Evolutionary conservation across 371 early-diverging fungal species (phyloP), one percentile per base, ranked within the genome.

Genomic region (Syncephalis plumigaleata): DNA sequence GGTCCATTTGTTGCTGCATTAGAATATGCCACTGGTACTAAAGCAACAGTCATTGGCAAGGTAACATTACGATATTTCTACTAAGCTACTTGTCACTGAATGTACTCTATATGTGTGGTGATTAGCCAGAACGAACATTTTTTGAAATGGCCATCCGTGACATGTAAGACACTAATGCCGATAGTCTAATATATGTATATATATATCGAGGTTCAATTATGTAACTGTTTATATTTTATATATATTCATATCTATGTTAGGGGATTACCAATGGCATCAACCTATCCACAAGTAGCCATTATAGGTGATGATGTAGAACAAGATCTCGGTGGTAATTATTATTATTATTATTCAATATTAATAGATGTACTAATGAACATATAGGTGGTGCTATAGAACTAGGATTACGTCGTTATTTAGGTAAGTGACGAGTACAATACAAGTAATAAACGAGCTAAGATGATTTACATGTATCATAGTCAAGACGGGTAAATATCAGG

Each of bases 1-100:
- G 91, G 91, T 5, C 80, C 82, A 9, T 90, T 88, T 67, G 84
- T 87, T 0, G 66, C 75, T 53, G 84, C 82, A 2, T 63, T 90
- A 26, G 88, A 87, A 53, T 83, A 71, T 55, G 77, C 82, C 3
- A 69, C 85, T 0, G 84, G 72, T 3, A 55, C 54, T 18, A 62
- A 66, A 22, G 76, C 87, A 0, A 63, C 53, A 42, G 65, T 81
- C n/a, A 82, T 85, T n/a, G 91, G 91, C 3, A 90, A 90, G 51
- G 63, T 63, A 63, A 16, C 13, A 1, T 2, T 22, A 36, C 7
- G 5, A 9, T 0, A 15, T 46, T 21, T 21, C 9, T 48, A 27
- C 24, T 42, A 23, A 27, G 11, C 11, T 2, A 31, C 36, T 44
- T 3, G 25, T 17, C 15, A 27, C 31, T 39, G 15, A 42, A 8